A percentile compares a stretch with the other conserved stretches of the same genome.
Conservation (phyloP, 2,329 filamentous ascomycete species). For the Leptographium lundbergii region DNA sequence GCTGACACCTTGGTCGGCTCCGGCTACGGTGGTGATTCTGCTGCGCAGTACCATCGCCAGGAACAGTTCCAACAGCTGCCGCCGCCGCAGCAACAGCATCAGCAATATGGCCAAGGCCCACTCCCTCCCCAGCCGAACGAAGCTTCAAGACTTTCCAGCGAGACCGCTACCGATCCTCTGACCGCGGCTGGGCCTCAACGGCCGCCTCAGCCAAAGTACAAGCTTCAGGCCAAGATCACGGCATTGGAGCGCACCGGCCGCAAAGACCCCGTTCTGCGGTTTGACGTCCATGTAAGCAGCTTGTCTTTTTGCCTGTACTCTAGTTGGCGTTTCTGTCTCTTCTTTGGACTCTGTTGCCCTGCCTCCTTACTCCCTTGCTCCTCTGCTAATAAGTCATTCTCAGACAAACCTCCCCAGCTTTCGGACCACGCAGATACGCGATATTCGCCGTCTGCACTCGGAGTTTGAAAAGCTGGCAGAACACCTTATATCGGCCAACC, state of each 20-base stretch:
- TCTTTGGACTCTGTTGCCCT: neutral
- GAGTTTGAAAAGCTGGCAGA: conserved; percentile 96
- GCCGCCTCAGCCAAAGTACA: conserved; percentile 56
- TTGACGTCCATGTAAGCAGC: conserved; percentile 80
- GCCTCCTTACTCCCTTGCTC: neutral
- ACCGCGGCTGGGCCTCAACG: conserved; percentile 20
- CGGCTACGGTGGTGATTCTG: conserved; percentile 9
- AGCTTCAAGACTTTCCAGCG: conserved; percentile 8
- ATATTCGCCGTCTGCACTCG: conserved; percentile 87
- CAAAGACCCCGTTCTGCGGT: conserved; percentile 88
- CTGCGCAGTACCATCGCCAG: conserved; percentile 16
- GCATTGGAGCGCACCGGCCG: conserved; percentile 84
- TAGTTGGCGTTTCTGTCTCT: neutral
- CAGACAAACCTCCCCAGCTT: conserved; percentile 98
- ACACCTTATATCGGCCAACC: conserved; percentile 94
- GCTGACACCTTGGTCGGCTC: conserved; percentile 11
- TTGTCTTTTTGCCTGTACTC: conserved; percentile 7
- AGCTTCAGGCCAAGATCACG: conserved; percentile 89
- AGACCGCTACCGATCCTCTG: conserved; percentile 9
- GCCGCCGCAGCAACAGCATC: conserved; percentile 13
- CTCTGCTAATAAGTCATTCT: no score
- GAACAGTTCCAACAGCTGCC: conserved; percentile 16
- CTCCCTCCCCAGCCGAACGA: conserved; percentile 5
- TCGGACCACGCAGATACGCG: conserved; percentile 93
- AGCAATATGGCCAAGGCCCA: conserved; percentile 1